A percentile compares a stretch with the other conserved stretches of the same genome.
These are phyloP conservation scores for Phytophthora hibernalis DNA, from an alignment of 352 stramenopile genomes.

Conservation along the genomic window DNA sequence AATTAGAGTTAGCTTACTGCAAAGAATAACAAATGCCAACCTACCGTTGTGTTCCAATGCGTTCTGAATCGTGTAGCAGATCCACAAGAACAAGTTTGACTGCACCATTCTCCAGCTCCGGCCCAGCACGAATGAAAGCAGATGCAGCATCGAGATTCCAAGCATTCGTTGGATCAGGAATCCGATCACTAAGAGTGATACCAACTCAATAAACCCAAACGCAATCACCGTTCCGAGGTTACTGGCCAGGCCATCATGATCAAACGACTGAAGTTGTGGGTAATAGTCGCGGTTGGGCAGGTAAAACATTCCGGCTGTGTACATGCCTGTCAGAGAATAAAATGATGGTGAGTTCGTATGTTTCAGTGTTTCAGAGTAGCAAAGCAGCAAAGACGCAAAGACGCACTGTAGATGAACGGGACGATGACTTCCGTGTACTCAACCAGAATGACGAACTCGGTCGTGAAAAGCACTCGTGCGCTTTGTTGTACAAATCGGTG, in stretches of 20 bases:
- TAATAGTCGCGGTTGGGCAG: slow-evolving; percentile 38
- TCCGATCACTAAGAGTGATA: slow-evolving; percentile 17
- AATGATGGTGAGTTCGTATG: not conserved
- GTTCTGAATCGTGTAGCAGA: slow-evolving; percentile 38
- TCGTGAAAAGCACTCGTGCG: slow-evolving; percentile 33
- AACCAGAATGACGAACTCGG: slow-evolving; percentile 38
- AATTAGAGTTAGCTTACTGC: not conserved
- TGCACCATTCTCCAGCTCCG: slow-evolving; percentile 41
- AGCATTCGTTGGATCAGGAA: slow-evolving; percentile 26
- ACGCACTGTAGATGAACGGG: slow-evolving; percentile 38
- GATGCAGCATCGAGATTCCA: slow-evolving; percentile 21
- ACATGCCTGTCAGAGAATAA: slow-evolving; percentile 23
- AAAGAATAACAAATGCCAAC: not conserved
- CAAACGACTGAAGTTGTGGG: slow-evolving; percentile 31
- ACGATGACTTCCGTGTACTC: slow-evolving; percentile 46
- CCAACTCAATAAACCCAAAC: slow-evolving; percentile 34
- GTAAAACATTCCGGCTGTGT: slow-evolving; percentile 35
- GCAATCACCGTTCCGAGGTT: slow-evolving; percentile 36
- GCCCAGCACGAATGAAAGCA: slow-evolving; percentile 48
- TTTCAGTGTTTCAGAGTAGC: not conserved
- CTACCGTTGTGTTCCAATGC: slow-evolving; percentile 39
- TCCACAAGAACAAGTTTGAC: slow-evolving; percentile 47
- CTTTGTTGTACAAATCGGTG: slow-evolving; percentile 12
- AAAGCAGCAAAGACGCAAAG: not conserved
- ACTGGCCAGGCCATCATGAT: not conserved